Conservation (phyloP, 306 rosid genomes). For the Prunus davidiana region DNA sequence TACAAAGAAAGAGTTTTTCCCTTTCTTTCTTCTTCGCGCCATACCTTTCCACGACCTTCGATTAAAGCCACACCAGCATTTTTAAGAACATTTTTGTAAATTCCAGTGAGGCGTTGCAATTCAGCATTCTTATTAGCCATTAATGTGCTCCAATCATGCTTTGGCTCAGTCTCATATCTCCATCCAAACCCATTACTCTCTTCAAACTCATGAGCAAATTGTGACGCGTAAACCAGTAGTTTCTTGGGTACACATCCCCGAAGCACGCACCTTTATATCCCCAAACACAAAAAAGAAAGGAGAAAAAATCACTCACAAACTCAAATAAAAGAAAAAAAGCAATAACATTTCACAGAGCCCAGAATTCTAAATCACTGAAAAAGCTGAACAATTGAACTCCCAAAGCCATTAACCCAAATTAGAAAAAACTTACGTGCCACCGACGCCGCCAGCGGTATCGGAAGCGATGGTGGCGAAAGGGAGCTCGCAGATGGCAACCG, state of each 20-base stretch:
- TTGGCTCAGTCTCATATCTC: slow-evolving; percentile 81
- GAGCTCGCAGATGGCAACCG: slow-evolving; percentile 86
- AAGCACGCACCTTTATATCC: slow-evolving; percentile 69
- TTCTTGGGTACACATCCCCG: slow-evolving; percentile 99
- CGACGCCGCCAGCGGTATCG: slow-evolving; percentile 83
- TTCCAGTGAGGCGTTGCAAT: slow-evolving; percentile 86
- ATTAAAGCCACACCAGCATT: slow-evolving; percentile 65
- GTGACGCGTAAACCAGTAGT: slow-evolving; percentile 73
- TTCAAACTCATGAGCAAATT: slow-evolving; percentile 87
- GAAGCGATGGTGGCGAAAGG: slow-evolving; percentile 90
- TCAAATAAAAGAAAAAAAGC: neutral
- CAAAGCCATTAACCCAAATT: neutral
- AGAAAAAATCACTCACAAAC: neutral
- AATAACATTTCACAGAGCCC: neutral
- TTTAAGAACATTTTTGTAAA: slow-evolving; percentile 70
- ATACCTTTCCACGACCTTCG: slow-evolving; percentile 97
- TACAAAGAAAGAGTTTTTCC: neutral
- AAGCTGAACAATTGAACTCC: neutral
- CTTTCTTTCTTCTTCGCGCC: neutral
- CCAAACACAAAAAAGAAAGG: neutral
- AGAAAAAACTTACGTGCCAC: slow-evolving; percentile 74
- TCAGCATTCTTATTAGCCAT: slow-evolving; percentile 96
- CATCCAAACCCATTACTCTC: slow-evolving; percentile 95
- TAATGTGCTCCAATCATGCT: slow-evolving; percentile 91
- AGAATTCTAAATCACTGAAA: neutral